Evolutionary conservation across 257 asterid species (phyloP).

Genomic region (Solanum medicagineum): DNA sequence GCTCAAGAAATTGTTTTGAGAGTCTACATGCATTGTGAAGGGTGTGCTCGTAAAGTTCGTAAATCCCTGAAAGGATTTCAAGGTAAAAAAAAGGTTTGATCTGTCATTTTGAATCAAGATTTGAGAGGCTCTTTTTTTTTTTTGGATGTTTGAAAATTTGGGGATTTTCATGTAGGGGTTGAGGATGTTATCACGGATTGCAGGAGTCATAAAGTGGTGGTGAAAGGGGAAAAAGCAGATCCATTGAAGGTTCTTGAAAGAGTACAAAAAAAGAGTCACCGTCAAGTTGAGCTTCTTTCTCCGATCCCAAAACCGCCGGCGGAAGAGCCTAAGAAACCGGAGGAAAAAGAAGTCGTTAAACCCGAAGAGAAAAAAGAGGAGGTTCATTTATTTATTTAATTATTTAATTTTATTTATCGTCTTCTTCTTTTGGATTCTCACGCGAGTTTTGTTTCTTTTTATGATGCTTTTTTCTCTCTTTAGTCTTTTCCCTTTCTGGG

Average conservation of each 20-base stretch:
- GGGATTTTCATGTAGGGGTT: conserved; percentile 35
- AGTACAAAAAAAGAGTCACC: conserved; percentile 85
- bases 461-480: background rate
- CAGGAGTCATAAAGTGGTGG: conserved; percentile 60
- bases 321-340: conserved; percentile 41
- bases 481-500: background rate
- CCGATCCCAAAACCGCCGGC: conserved; percentile 56
- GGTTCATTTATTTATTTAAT: conserved; percentile 19
- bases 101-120: background rate
- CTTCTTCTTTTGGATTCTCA: background rate
- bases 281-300: conserved; percentile 74
- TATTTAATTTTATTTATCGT: background rate
- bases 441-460: background rate
- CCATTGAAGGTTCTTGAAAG: conserved; percentile 77
- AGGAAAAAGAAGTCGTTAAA: conserved; percentile 27
- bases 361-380: conserved; percentile 60
- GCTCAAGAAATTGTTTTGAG: conserved; percentile 68
- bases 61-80: conserved; percentile 74
- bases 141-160: background rate
- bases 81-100: conserved; percentile 21
- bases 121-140: background rate
- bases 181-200: conserved; percentile 82
- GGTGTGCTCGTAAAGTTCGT: conserved; percentile 92
- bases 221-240: conserved; percentile 95
- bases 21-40: conserved; percentile 99